Evolutionary conservation across 1,139 yeast genomes (phyloP), one percentile per base, ranked within the genome.

Genomic region (Saccharomyces pastorianus): DNA sequence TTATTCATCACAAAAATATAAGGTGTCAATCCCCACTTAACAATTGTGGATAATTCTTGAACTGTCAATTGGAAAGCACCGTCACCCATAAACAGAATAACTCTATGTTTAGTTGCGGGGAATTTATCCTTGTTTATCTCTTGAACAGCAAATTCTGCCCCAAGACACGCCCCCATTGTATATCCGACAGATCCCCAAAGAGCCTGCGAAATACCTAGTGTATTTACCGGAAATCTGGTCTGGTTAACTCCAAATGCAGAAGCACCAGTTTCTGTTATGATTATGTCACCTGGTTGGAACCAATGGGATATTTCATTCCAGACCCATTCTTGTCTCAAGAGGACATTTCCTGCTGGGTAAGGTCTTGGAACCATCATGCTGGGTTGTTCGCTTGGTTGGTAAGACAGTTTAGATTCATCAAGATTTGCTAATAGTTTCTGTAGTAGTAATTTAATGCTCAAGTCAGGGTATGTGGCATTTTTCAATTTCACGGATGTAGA

Each of bases 131-230:
- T 72, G 69, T 52, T 69, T 67, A 32, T 81, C 67, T 88, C 96
- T 62, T 80, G 79, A 48, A 87, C 83, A 3, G 95, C 96, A 76
- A 86, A 79, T 13, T 83, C 83, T 1, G 95, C 95, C 63, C 96
- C 96, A 51, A 84, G 73, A 34, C 91, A 81, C 28, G 96, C 87
- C 58, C 96, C 96, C 23, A 87, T 84, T 2, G 96, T 81, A 74
- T 78, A 88, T 58, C 96, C 96, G 67, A 87, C 85, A 14, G 95
- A 86, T 41, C 96, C 95, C 91, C 95, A 88, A 61, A 88, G 75
- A 9, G 87, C 90, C 72, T 88, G 96, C 25, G 95, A 86, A 57
- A 88, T 87, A 60, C 95, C 95, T 52, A 79, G 71, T 34, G 85
- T 77, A 64, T 82, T 72, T 58, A 77, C 73, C 50, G 96, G 95